phyloP scores from a whole-genome alignment of 2,329 filamentous ascomycete species.

The Chaetomiaceae sp. region DNA sequence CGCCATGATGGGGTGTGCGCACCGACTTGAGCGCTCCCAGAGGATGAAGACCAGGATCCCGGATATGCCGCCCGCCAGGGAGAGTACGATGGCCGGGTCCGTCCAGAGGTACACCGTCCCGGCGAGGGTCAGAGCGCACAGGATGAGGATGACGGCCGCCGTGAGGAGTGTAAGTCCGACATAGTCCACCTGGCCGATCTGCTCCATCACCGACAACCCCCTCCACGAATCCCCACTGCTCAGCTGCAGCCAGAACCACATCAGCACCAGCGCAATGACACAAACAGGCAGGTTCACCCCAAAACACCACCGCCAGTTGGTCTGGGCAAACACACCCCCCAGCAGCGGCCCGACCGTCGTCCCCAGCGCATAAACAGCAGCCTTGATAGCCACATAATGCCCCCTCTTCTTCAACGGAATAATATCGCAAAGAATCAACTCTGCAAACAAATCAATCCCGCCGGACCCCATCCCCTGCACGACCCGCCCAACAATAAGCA shows the following conservation, averaged over 20 bases:
- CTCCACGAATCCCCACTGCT: constrained; percentile 15
- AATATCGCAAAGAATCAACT: constrained; percentile 44
- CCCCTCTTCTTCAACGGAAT: constrained; percentile 44
- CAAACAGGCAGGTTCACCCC: constrained; percentile 30
- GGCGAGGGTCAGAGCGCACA: constrained; percentile 22
- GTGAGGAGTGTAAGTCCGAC: constrained; percentile 23
- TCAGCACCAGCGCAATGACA: constrained; percentile 21
- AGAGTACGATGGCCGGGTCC: constrained; percentile 12
- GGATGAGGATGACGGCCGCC: constrained; percentile 21
- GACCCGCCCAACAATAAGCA: constrained; percentile 38
- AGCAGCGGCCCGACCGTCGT: constrained; percentile 33
- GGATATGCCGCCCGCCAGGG: constrained; percentile 5
- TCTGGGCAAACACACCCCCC: constrained; percentile 27
- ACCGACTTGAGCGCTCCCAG: constrained; percentile 22
- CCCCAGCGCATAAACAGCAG: constrained; percentile 33
- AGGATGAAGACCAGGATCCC: constrained; percentile 21
- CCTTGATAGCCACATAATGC: constrained; percentile 37
- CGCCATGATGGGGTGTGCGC: constrained; percentile 38
- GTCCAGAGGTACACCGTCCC: constrained; percentile 21
- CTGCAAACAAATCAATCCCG: constrained; percentile 38
- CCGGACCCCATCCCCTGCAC: constrained; percentile 44
- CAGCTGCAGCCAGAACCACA: constrained; percentile 26
- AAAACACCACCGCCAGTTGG: constrained; percentile 41
- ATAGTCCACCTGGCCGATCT: constrained; percentile 21
- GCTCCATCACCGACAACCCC: constrained; percentile 3